Evolutionary conservation across 2,329 filamentous ascomycete species (phyloP).

Genomic region (Cryphonectria parasitica): DNA sequence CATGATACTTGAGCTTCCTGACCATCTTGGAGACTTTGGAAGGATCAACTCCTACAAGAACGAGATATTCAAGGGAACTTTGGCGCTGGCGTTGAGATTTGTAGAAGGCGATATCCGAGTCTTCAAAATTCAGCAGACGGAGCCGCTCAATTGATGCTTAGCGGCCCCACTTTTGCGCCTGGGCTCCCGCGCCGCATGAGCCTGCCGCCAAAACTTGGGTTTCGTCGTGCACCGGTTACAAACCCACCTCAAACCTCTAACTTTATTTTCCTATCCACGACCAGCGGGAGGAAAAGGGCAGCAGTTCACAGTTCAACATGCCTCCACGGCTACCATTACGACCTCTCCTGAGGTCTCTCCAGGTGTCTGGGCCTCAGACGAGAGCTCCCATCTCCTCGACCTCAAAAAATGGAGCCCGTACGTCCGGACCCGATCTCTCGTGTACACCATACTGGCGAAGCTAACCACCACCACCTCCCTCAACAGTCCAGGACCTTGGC

Average conservation of each 20-base stretch:
- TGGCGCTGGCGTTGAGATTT: conserved; percentile 3
- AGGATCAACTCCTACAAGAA: neutral
- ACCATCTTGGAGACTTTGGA: conserved; percentile 66
- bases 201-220: conserved; percentile 28
- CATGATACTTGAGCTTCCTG: conserved; percentile 93
- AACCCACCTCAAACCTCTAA: conserved; percentile 1
- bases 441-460: neutral
- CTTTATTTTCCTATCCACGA: neutral
- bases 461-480: conserved; percentile 2
- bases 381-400: conserved; percentile 26
- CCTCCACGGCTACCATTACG: conserved; percentile 26
- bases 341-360: conserved; percentile 31
- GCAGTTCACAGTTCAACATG: conserved; percentile 20
- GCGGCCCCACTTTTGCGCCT: conserved; percentile 15
- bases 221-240: neutral
- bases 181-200: conserved; percentile 8
- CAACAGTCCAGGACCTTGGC: conserved; percentile 19
- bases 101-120: conserved; percentile 27
- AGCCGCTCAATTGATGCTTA: neutral
- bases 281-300: neutral
- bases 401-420: conserved; percentile 25
- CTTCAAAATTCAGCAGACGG: conserved; percentile 21
- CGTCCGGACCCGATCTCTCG: neutral
- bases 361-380: conserved; percentile 23
- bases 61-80: conserved; percentile 22